Evolutionary conservation across 225 moss, liverwort and hornwort species (phyloP), one percentile per base, ranked within the genome.

Genomic region (Bryum argenteum): DNA sequence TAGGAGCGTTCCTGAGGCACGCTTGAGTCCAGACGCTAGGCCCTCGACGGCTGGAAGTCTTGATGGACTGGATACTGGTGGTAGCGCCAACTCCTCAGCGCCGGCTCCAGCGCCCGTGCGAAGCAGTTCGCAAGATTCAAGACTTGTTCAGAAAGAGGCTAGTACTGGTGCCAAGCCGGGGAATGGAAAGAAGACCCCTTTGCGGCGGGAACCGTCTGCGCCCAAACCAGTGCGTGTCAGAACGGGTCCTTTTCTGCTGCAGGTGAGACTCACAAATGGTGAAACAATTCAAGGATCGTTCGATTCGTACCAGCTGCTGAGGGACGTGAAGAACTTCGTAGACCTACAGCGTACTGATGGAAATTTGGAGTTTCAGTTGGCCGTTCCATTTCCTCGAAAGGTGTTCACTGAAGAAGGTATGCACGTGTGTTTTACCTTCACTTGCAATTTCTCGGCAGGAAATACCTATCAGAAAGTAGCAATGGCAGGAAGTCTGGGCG

Each of bases 281-380:
- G 82, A 91, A 60, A 80, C 82, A 41, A 86, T 91, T 16, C 83
- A 78, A 54, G 88, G 90, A 37, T 82, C 80, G 26, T 91, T 91
- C 48, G 88, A 88, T 74, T 74, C 83, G 47, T 73, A 71, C 63
- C 83, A 80, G 70, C 52, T 78, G 48, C 62, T 91, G 50, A 69
- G 84, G 52, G 88, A 88, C 38, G 90, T 91, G 39, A 88, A 88
- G 65, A 69, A 73, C 6, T 91, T 91, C 37, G 86, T 91, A 16
- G 88, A 91, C 57, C 54, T 77, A 16, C 75, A 88, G 75, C 90
- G 90, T 41, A 91, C 88, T 12, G 90, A 91, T 77, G 90, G 90
- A 54, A 84, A 81, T 9, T 80, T 70, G 63, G 78, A 75, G 48
- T 91, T 82, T 71, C 70, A 77, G 72, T 79, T 91, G 69, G 90